These are phyloP conservation scores for Candolleomyces eurysporus DNA, from an alignment of 768 basidiomycete genomes.

Conservation along the genomic window DNA sequence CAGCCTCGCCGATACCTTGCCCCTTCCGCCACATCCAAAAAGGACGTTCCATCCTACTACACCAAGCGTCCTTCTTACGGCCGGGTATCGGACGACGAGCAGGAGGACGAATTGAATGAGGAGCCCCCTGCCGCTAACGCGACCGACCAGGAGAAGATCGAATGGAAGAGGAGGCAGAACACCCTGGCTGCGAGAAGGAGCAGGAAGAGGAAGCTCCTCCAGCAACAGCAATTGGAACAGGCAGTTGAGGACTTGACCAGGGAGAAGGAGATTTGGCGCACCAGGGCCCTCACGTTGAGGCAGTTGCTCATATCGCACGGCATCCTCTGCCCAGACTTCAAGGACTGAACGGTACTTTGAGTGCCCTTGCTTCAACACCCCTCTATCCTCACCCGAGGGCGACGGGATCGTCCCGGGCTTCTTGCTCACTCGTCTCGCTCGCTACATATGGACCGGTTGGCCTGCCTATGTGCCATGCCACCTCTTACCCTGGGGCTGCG, in stretches of 20 bases:
- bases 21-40: slow-evolving; percentile 75
- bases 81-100: slow-evolving; percentile 41
- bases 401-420: not conserved
- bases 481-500: too few relatives aligned
- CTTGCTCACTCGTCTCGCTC: not conserved
- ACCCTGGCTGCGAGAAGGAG: slow-evolving; percentile 83
- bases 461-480: not conserved
- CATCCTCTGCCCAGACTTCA: slow-evolving; percentile 53
- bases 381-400: not conserved
- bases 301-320: slow-evolving; percentile 57
- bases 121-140: slow-evolving; percentile 39
- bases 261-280: slow-evolving; percentile 65
- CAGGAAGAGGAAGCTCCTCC: slow-evolving; percentile 69
- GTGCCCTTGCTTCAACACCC: not conserved
- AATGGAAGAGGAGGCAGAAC: slow-evolving; percentile 78
- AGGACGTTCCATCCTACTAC: slow-evolving; percentile 74
- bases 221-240: slow-evolving; percentile 65
- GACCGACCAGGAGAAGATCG: slow-evolving; percentile 63
- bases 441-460: not conserved
- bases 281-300: slow-evolving; percentile 47
- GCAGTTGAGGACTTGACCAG: slow-evolving; percentile 46
- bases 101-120: slow-evolving; percentile 47
- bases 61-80: slow-evolving; percentile 48
- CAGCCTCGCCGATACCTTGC: slow-evolving; percentile 72
- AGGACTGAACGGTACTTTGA: slow-evolving; percentile 18